Percentiles rank a stretch among this genome's conserved stretches.
phyloP scores from a whole-genome alignment of 345 rosid species.

The Lepidium aucheri region DNA sequence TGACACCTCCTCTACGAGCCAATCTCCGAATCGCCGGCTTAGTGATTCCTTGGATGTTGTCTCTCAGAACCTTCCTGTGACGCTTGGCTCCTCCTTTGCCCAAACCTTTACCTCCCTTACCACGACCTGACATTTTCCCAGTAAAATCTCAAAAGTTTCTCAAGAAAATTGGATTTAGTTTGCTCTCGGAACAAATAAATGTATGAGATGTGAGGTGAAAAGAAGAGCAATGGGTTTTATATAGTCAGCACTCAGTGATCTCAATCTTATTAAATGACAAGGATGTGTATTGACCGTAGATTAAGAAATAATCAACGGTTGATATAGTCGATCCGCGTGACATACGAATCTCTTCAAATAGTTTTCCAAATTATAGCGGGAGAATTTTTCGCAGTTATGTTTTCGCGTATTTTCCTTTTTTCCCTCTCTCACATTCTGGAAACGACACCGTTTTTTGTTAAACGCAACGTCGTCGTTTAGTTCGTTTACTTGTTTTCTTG shows the following conservation, averaged over 20 bases:
- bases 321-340: constrained; percentile 8
- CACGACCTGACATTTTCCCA: constrained; percentile 13
- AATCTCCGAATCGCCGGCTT: no score
- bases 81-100: constrained; percentile 15
- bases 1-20: no score
- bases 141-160: not conserved
- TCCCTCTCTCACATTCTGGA: not conserved
- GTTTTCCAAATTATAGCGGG: not conserved
- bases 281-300: not conserved
- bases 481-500: no score
- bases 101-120: constrained; percentile 18
- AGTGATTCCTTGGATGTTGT: not conserved
- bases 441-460: not conserved
- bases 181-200: not conserved
- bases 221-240: not conserved
- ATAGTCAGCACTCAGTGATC: not conserved
- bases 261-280: not conserved
- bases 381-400: not conserved
- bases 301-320: constrained; percentile 7
- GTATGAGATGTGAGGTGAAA: not conserved
- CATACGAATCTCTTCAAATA: not conserved
- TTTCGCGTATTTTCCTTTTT: not conserved
- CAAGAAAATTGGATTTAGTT: not conserved
- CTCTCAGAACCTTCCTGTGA: constrained; percentile 20
- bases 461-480: not conserved